Evolutionary conservation across 805 yeast genomes (phyloP), one percentile per base, ranked within the genome.

Genomic region (Starmerella davenportii): DNA sequence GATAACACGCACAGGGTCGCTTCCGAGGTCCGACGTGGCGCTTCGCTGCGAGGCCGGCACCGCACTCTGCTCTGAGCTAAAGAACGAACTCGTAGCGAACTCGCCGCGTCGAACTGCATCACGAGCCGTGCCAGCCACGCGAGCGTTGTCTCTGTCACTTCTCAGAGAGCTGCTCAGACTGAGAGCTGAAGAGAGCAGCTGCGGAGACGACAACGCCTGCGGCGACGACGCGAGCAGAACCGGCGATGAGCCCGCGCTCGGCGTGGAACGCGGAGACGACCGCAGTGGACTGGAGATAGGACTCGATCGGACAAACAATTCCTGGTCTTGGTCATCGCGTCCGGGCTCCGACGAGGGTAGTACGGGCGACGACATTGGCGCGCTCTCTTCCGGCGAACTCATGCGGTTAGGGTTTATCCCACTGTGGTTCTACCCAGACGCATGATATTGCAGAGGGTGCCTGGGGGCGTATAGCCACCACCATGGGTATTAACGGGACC

Each of bases 1-100:
- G 52, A 90, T 87, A 38, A 90, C 93, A 51, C 92, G 70, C 19
- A 75, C 73, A 0, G 93, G 93, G 47, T 79, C 94, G 38, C 53
- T 52, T n/a, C 53, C 48, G 3, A 47, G 47, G 27, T 52, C 56
- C 5, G 54, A 47, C 24, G 38, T 16, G 14, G 21, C 18, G 5
- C 25, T 34, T n/a, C 29, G 8, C 27, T 18, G 30, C 3, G 33
- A 31, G 29, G 11, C 41, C 32, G 15, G 30, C 25, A 38, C 37
- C 34, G 38, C 17, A 18, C 30, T 35, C 39, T 31, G 18, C 31
- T 30, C 34, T 27, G 17, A 13, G 34, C 39, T 8, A 38, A 35
- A 9, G 36, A 30, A 43, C 4, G 45, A 37, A 27, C 43, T 34
- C 34, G 40, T 41, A 19, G 41, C 44, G 29, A 48, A 37, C 27